Percentiles rank a stretch among this genome's conserved stretches.
Conservation (phyloP, 495 filamentous ascomycete species). For the Staphylotrichum tortipilum region DNA sequence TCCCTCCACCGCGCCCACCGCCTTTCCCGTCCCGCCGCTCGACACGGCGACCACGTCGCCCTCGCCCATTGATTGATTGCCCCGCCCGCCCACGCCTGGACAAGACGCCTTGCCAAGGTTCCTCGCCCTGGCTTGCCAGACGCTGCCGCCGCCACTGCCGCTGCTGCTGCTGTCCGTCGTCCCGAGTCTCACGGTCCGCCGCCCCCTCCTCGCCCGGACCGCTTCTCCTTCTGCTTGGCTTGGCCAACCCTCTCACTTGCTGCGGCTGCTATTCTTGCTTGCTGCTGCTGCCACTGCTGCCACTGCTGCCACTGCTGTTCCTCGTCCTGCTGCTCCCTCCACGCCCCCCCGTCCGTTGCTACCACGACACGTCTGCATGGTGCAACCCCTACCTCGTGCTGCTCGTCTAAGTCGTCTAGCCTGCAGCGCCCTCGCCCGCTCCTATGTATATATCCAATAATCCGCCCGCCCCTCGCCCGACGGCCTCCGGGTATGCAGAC, state of each 20-base stretch:
- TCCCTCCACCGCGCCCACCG: too few species aligned
- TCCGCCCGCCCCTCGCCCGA: constrained; percentile 14
- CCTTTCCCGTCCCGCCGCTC: too few species aligned
- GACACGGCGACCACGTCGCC: constrained; percentile 8
- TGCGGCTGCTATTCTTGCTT: not conserved
- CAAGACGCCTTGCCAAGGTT: too few species aligned
- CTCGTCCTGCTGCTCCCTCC: not conserved
- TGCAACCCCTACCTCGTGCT: constrained; percentile 17
- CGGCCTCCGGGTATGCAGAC: constrained; percentile 6
- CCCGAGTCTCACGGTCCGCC: constrained; percentile 1
- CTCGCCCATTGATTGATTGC: too few species aligned
- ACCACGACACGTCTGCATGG: constrained; percentile 25
- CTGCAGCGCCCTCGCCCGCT: constrained; percentile 10
- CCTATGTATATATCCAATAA: constrained; percentile 28
- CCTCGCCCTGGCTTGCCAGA: too few species aligned
- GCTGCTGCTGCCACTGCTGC: not conserved
- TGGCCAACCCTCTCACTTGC: too few species aligned
- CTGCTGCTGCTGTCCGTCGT: constrained; percentile 2
- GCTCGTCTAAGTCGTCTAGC: constrained; percentile 8
- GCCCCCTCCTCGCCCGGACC: not conserved
- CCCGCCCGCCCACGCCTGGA: too few species aligned
- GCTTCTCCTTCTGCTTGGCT: too few species aligned
- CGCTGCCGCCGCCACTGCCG: not conserved
- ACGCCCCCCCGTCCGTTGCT: constrained; percentile 1
- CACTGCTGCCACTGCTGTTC: not conserved